Conservation (phyloP, 179 eudicot genomes). For the Silene coronaria region DNA sequence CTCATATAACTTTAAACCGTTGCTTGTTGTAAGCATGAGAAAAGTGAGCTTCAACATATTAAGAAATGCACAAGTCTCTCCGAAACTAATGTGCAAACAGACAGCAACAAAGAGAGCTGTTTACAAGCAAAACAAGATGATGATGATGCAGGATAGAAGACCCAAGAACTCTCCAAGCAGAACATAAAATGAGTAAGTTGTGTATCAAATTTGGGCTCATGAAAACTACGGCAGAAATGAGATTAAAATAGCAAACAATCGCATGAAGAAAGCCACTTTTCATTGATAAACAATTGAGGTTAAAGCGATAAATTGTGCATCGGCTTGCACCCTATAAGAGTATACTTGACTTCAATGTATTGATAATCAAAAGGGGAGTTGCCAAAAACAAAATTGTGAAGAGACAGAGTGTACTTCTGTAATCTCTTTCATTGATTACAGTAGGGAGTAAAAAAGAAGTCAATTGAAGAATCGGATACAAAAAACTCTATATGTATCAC, state of each 20-base stretch:
- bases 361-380: slow-evolving; percentile 5
- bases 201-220: background rate
- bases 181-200: background rate
- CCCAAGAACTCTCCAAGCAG: background rate
- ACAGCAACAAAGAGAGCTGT: background rate
- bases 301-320: background rate
- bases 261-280: background rate
- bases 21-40: background rate
- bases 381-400: slow-evolving; percentile 2
- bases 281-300: slow-evolving; percentile 1
- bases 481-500: slow-evolving; percentile 10
- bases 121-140: background rate
- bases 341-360: slow-evolving; percentile 14
- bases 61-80: background rate
- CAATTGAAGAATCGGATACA: slow-evolving; percentile 7
- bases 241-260: background rate
- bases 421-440: slow-evolving; percentile 9
- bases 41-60: background rate
- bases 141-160: slow-evolving; percentile 1
- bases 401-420: slow-evolving; percentile 8
- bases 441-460: slow-evolving; percentile 3
- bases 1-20: background rate
- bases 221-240: background rate
- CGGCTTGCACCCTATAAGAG: background rate
- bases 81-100: background rate